Evolutionary conservation across 78 protist genomes (phyloP), one percentile per base, ranked within the genome.

Genomic region (Dictyostelium firmibasis): DNA sequence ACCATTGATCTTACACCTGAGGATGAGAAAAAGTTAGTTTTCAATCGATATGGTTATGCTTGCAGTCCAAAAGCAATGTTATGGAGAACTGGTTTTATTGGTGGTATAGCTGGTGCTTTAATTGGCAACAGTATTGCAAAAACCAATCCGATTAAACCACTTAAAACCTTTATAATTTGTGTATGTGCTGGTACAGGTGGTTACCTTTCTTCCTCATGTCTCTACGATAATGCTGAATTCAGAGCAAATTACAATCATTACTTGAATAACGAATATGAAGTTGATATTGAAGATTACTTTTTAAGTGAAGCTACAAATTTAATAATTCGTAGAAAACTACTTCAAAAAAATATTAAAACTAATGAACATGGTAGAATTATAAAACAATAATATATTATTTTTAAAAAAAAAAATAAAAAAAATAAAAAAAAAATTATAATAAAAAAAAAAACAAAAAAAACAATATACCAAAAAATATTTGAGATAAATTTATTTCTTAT

Each of bases 101-200:
- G 64, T 77, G 83, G 83, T 41, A n/a, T n/a, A 18, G n/a, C 43
- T 43, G 83, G 83, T 35, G 36, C n/a, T n/a, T 41, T 77, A 23
- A n/a, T 77, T 41, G 36, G 47, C 18, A 77, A 77, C 25, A 77
- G 83, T 77, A 10, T 77, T 10, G 9, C 47, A 1, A 77, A 77
- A 41, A 20, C 44, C 13, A 16, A 77, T 43, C 83, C 83, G 43
- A 18, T 77, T 20, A 43, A 18, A 36, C 8, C 41, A 18, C 5
- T 77, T 9, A 35, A 23, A 35, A 41, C 33, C 5, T 18, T 43
- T 18, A 9, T 20, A 3, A 25, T 41, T 44, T 41, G 23, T 35
- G 0, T 20, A 23, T 11, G 2, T 3, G 25, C 62, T 14, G 57
- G 57, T 77, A 14, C 3, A 10, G 53, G 83, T n/a, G 83, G 60